Evolutionary conservation across 1,284 basidiomycete genomes (phyloP), one percentile per base, ranked within the genome.

Genomic region (Psilocybe mexicana): DNA sequence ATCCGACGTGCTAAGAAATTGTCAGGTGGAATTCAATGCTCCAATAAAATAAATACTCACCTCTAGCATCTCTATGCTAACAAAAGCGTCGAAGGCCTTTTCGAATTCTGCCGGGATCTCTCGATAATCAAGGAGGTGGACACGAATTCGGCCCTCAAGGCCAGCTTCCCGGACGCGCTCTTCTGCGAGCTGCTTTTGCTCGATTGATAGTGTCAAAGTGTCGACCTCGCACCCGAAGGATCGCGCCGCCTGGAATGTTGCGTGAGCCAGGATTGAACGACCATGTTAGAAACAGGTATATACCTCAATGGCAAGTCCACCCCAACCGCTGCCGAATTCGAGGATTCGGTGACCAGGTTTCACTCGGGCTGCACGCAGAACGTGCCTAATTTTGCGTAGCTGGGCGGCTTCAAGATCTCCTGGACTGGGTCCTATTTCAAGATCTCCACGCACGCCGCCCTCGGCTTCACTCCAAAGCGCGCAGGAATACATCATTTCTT

Each of bases 261-360:
- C 56, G 35, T 60, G 36, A 57, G 43, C 45, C 54, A 54, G 40
- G 30, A 33, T 4, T 33, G 24, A 48, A 30, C 42, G 8, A n/a
- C 43, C 33, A 24, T 47, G 46, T 14, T 33, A 8, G 54, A 69
- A 68, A 18, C 72, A 74, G 51, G 61, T 63, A 61, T 52, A 72
- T 36, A 90, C 91, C 81, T 92, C 90, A 61, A 96, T 96, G 7
- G 93, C 92, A 52, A 96, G 81, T 45, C 87, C 90, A 11, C 94
- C 94, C 94, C 94, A 96, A 6, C 94, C 94, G 52, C 88, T 89
- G n/a, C 94, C 94, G 65, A 96, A 93, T 74, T 96, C 94, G 46
- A 96, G 79, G 35, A 96, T 82, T 36, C 91, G 83, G 70, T 93
- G 81, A 0, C 92, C 92, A 36, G 84, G 85, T 64, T 84, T 81